A percentile compares a stretch with the other conserved stretches of the same genome.
Conservation (phyloP, 176 grass and related monocot genomes). For the Avena sativa region DNA sequence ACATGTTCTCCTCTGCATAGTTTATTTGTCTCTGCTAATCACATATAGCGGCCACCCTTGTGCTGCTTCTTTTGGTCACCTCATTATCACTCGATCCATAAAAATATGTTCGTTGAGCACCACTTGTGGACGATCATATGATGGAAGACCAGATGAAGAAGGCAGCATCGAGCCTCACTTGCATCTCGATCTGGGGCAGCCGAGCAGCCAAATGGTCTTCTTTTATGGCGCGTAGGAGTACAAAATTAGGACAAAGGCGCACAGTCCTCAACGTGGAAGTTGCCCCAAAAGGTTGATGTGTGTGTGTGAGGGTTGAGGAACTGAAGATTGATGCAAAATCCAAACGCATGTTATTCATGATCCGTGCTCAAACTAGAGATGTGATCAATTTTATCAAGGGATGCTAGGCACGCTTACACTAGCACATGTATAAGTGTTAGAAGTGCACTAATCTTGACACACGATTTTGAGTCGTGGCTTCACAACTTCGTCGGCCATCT, state of each 20-base stretch:
- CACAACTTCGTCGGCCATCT: no score
- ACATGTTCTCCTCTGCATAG: not conserved
- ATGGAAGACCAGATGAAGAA: conserved; percentile 5
- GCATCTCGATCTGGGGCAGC: conserved; percentile 14
- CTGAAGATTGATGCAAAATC: not conserved
- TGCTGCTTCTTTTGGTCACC: conserved; percentile 14
- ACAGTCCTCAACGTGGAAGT: conserved; percentile 2
- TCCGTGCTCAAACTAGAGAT: not conserved
- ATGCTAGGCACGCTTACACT: not conserved
- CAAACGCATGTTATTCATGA: not conserved
- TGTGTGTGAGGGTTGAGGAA: not conserved
- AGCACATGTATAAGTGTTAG: no score
- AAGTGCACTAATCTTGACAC: no score
- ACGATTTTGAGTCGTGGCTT: no score
- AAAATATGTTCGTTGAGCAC: not conserved
- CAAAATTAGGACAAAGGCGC: not conserved
- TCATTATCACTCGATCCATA: not conserved
- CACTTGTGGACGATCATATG: not conserved
- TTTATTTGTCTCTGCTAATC: conserved; percentile 2
- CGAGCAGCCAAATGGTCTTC: not conserved
- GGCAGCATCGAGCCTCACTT: conserved; percentile 22
- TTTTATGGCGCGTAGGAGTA: not conserved
- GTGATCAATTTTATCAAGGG: not conserved
- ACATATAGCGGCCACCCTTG: not conserved
- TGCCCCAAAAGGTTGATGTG: not conserved